These are phyloP conservation scores for Ogataea methanolica DNA, from an alignment of 805 yeast species.

Conservation along the genomic window DNA sequence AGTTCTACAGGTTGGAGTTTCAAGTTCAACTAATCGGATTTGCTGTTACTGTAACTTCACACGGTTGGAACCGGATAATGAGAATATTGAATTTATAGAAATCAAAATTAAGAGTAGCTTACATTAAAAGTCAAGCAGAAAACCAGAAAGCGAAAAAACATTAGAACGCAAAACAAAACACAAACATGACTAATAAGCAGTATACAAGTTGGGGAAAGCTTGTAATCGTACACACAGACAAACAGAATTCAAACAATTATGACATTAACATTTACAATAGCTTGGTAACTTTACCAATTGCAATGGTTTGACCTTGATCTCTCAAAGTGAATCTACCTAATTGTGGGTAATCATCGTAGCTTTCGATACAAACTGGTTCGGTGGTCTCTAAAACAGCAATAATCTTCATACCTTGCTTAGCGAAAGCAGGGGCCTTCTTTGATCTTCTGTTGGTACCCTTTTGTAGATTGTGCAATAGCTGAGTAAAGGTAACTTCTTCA, in stretches of 20 bases:
- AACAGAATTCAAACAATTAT: too few relatives aligned
- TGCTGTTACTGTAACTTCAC: too few relatives aligned
- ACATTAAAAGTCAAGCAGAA: neutral
- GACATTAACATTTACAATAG: conserved; percentile 42
- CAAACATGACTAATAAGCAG: too few relatives aligned
- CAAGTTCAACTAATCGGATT: too few relatives aligned
- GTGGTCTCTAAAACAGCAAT: conserved; percentile 85
- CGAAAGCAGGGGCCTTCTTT: conserved; percentile 96
- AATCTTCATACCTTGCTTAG: conserved; percentile 97
- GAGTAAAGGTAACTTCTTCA: conserved; percentile 83
- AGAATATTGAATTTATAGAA: too few relatives aligned
- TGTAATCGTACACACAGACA: too few relatives aligned
- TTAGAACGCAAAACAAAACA: neutral
- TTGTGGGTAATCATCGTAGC: conserved; percentile 89
- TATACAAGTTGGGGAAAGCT: too few relatives aligned
- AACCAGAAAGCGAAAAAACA: neutral
- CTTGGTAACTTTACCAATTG: conserved; percentile 96
- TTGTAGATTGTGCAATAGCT: conserved; percentile 86
- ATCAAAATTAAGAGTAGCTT: neutral
- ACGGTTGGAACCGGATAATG: too few relatives aligned
- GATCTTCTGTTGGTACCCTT: conserved; percentile 96
- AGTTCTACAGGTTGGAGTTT: too few relatives aligned
- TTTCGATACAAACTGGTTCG: conserved; percentile 90
- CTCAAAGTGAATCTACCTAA: conserved; percentile 97
- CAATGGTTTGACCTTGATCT: conserved; percentile 97